A percentile compares a stretch with the other conserved stretches of the same genome.
Conservation (phyloP, 1,284 basidiomycete genomes). For the Sparassis latifolia region DNA sequence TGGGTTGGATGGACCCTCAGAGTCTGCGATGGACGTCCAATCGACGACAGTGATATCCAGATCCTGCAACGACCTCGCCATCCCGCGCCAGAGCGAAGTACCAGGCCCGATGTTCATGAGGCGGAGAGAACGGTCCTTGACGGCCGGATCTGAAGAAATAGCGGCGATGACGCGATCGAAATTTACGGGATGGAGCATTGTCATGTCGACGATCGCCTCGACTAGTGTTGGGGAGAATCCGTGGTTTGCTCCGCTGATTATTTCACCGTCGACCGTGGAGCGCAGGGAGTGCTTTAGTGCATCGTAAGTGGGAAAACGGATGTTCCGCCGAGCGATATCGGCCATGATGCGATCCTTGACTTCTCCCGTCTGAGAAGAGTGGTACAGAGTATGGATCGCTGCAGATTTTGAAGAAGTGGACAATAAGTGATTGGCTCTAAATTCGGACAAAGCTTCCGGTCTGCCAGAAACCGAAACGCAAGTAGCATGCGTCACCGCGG, state of each 20-base stretch:
- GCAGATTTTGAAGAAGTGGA: conserved; percentile 33
- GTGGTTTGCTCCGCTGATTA: conserved; percentile 19
- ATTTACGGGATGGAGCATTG: conserved; percentile 48
- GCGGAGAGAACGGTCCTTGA: conserved; percentile 21
- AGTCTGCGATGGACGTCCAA: conserved; percentile 16
- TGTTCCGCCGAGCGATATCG: conserved; percentile 38
- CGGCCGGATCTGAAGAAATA: conserved; percentile 19
- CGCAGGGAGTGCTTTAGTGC: conserved; percentile 41
- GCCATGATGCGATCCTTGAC: conserved; percentile 29
- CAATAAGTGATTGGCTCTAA: conserved; percentile 31
- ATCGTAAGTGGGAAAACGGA: conserved; percentile 41
- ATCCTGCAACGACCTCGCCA: conserved; percentile 31
- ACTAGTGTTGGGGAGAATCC: conserved; percentile 30
- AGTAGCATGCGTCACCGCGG: conserved; percentile 39
- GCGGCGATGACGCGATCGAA: conserved; percentile 40
- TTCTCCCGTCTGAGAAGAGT: conserved; percentile 32
- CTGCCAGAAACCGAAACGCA: conserved; percentile 54
- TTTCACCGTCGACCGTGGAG: conserved; percentile 41
- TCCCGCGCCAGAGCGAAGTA: conserved; percentile 32
- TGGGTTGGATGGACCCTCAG: background rate
- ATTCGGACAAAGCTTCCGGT: conserved; percentile 40
- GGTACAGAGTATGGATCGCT: conserved; percentile 47
- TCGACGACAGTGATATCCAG: conserved; percentile 23
- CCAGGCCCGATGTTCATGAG: conserved; percentile 56
- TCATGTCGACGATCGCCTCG: conserved; percentile 48